phyloP scores from a whole-genome alignment of 805 yeast genomes.

The Candida caryicola region DNA sequence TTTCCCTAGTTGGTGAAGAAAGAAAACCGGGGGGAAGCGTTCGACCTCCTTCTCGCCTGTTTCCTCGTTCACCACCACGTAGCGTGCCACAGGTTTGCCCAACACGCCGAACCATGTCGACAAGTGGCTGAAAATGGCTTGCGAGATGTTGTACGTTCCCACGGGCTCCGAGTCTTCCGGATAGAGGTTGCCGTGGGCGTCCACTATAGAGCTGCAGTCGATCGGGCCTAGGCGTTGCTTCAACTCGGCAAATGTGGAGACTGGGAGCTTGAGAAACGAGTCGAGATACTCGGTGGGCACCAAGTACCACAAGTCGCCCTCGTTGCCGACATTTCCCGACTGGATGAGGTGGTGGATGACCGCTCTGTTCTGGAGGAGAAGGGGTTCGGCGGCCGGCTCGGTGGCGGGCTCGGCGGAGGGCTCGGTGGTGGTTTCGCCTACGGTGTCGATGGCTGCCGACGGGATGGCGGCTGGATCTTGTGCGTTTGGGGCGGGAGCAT shows the following conservation, averaged over 20 bases:
- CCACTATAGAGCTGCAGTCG: constrained; percentile 44
- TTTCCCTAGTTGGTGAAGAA: constrained; percentile 32
- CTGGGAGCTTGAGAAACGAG: constrained; percentile 34
- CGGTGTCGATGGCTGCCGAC: too few relatives aligned
- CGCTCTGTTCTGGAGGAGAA: constrained; percentile 13
- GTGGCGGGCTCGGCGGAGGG: background rate
- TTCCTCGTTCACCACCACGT: constrained; percentile 21
- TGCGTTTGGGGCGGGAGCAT: too few relatives aligned
- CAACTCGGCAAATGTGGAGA: constrained; percentile 24
- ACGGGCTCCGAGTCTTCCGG: constrained; percentile 18
- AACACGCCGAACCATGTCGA: constrained; percentile 54
- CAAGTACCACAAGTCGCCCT: constrained; percentile 50
- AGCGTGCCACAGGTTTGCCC: constrained; percentile 34
- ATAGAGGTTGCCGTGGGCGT: constrained; percentile 43
- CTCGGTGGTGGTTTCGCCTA: background rate
- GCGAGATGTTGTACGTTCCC: constrained; percentile 33
- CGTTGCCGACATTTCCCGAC: constrained; percentile 21
- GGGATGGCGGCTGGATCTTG: too few relatives aligned
- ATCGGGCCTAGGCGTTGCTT: constrained; percentile 44
- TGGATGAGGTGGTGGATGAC: constrained; percentile 19
- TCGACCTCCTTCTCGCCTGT: constrained; percentile 32
- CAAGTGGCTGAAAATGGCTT: constrained; percentile 43
- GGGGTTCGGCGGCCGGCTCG: background rate
- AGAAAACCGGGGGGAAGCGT: constrained; percentile 34
- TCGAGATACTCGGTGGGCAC: constrained; percentile 48